Conservation (phyloP, 495 filamentous ascomycete genomes). For the Hyaloscypha variabilis region DNA sequence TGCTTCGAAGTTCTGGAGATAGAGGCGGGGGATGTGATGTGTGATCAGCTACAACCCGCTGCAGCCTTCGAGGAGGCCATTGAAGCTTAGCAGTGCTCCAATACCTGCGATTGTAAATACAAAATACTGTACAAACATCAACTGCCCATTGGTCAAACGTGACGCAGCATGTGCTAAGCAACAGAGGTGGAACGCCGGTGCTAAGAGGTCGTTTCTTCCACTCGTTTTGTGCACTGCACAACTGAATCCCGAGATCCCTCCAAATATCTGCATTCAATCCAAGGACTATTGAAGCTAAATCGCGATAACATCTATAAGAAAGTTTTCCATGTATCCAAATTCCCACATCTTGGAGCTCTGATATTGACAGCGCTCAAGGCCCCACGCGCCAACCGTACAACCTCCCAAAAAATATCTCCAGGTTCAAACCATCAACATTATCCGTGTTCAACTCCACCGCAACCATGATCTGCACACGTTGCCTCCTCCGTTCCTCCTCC, state of each 20-base stretch:
- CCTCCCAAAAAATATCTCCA: constrained; percentile 24
- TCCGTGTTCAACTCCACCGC: constrained; percentile 9
- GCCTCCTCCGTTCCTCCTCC: constrained; percentile 26
- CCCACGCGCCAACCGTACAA: constrained; percentile 25
- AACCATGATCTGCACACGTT: constrained; percentile 38
- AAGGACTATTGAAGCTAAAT: too few relatives aligned
- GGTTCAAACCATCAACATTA: constrained; percentile 8
- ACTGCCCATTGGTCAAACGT: background rate
- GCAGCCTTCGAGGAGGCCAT: background rate
- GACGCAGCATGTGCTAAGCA: too few relatives aligned
- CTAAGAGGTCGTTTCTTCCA: too few relatives aligned
- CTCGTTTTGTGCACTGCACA: too few relatives aligned
- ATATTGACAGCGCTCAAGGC: constrained; percentile 21
- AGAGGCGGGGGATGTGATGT: background rate
- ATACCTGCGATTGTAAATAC: constrained; percentile 21
- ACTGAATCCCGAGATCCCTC: too few relatives aligned
- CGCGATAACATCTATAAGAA: too few relatives aligned
- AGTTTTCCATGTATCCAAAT: too few relatives aligned
- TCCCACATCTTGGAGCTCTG: too few relatives aligned
- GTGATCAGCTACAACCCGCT: background rate
- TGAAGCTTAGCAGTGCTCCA: constrained; percentile 5
- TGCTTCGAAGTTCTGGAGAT: too few relatives aligned
- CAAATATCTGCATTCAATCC: too few relatives aligned
- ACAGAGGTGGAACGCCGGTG: too few relatives aligned
- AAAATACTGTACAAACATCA: constrained; percentile 5